Conservation (phyloP, 805 yeast genomes). For the Sugiyamaella floridensis region DNA sequence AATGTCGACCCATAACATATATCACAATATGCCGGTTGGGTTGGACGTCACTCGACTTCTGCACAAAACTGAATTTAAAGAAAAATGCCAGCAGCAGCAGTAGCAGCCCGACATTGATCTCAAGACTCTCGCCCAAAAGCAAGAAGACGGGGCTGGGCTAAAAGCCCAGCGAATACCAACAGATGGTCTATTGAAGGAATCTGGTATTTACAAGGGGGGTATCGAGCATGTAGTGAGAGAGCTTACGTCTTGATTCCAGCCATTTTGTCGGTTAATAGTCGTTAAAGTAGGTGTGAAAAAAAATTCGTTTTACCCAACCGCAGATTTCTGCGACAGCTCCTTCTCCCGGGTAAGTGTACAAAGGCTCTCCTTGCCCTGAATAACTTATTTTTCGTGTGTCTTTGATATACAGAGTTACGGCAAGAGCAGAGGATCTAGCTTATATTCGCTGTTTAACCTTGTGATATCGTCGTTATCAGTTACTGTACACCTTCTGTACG, state of each 20-base stretch:
- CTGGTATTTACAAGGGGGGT: not conserved
- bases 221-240: not conserved
- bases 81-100: not conserved
- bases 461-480: too few relatives aligned
- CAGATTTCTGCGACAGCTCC: not conserved
- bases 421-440: too few relatives aligned
- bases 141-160: constrained; percentile 10
- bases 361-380: not conserved
- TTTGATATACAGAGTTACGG: too few relatives aligned
- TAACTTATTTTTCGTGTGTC: too few relatives aligned
- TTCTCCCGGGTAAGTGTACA: not conserved
- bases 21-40: not conserved
- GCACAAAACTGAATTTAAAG: constrained; percentile 1
- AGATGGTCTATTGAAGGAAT: not conserved
- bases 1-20: not conserved
- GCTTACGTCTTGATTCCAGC: constrained; percentile 4
- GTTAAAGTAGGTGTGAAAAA: not conserved
- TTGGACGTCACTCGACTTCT: not conserved
- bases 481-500: too few relatives aligned
- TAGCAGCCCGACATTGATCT: not conserved
- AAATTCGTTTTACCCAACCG: not conserved
- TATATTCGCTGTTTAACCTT: too few relatives aligned
- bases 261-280: not conserved
- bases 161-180: not conserved
- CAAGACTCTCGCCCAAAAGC: constrained; percentile 7